A percentile compares a stretch with the other conserved stretches of the same genome.
phyloP scores from a whole-genome alignment of 345 rosid species.

The Populus simonii region DNA sequence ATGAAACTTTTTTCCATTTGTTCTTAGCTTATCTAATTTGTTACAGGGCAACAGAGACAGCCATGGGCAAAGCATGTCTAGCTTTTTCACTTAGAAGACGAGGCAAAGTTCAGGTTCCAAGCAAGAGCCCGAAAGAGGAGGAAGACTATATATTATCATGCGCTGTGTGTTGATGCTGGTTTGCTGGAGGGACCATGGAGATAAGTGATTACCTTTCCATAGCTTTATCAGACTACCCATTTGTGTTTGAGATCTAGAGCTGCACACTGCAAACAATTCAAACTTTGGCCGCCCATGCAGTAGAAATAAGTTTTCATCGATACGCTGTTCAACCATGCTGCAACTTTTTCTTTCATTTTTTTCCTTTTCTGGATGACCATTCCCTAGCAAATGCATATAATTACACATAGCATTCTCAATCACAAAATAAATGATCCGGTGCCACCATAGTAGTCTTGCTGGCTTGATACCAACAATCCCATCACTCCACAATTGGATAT shows the following conservation, averaged over 20 bases:
- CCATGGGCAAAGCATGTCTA: conserved; percentile 23
- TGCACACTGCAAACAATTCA: neutral
- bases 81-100: conserved; percentile 5
- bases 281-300: neutral
- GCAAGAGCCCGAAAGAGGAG: conserved; percentile 26
- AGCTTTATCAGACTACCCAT: neutral
- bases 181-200: conserved; percentile 32
- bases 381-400: neutral
- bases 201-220: neutral
- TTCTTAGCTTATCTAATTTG: neutral
- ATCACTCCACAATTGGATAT: too few species aligned
- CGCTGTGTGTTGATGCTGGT: conserved; percentile 37
- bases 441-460: too few species aligned
- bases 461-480: too few species aligned
- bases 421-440: too few species aligned
- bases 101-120: conserved; percentile 15
- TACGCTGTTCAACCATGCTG: neutral
- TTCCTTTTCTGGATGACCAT: neutral
- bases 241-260: neutral
- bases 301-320: too few species aligned
- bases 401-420: too few species aligned
- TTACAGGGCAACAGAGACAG: neutral
- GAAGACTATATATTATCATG: conserved; percentile 36
- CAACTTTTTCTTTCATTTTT: neutral
- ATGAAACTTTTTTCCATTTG: neutral